These are phyloP conservation scores for Sugiyamaella valdiviana DNA, from an alignment of 805 yeast species.

Conservation along the genomic window DNA sequence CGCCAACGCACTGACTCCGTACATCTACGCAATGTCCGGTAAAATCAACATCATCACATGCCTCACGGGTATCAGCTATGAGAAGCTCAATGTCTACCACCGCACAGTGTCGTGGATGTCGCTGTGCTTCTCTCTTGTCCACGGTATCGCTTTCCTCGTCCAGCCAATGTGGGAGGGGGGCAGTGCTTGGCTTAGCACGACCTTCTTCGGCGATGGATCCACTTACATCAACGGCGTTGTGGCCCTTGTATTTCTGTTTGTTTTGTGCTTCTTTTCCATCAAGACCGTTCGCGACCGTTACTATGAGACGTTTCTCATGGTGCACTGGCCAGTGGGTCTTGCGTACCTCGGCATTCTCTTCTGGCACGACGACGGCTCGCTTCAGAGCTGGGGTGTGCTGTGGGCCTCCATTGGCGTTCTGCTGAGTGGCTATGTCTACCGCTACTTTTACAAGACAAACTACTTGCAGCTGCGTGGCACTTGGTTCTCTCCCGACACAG, in stretches of 20 bases:
- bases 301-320: constrained; percentile 17
- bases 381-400: constrained; percentile 17
- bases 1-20: constrained; percentile 21
- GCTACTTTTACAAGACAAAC: constrained; percentile 16
- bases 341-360: constrained; percentile 17
- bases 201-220: background rate
- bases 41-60: constrained; percentile 16
- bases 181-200: background rate
- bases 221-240: constrained; percentile 10
- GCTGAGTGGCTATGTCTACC: constrained; percentile 12
- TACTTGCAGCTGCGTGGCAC: constrained; percentile 12
- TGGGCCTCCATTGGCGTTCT: constrained; percentile 14
- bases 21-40: constrained; percentile 18
- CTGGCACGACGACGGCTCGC: constrained; percentile 15
- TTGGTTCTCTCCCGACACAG: constrained; percentile 17
- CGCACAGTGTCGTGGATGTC: constrained; percentile 15
- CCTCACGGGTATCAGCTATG: constrained; percentile 19
- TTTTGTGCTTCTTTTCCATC: constrained; percentile 16
- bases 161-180: constrained; percentile 20
- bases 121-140: constrained; percentile 16
- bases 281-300: constrained; percentile 11
- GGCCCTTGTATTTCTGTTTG: constrained; percentile 10
- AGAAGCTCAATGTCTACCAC: constrained; percentile 18
- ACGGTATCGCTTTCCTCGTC: constrained; percentile 16
- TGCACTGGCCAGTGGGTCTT: constrained; percentile 21